Evolutionary conservation across 805 yeast species (phyloP).

Genomic region (Lachancea dasiensis): DNA sequence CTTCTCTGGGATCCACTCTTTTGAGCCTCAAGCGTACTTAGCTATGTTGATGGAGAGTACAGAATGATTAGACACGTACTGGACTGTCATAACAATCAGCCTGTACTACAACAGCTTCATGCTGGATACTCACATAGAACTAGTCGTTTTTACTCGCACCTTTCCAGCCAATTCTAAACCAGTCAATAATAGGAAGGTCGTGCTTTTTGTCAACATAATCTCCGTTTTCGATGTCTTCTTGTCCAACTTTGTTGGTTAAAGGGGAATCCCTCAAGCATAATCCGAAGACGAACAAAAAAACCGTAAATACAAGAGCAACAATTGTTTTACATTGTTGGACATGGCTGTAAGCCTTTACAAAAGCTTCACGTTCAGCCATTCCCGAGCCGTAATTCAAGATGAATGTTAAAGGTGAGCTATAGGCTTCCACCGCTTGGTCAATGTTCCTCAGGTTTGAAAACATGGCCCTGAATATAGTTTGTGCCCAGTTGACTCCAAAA

Average conservation of each 20-base stretch:
- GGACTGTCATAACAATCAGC: too few relatives aligned
- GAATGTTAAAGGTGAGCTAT: slow-evolving; percentile 49
- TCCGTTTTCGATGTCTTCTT: slow-evolving; percentile 25
- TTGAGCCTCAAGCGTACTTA: too few relatives aligned
- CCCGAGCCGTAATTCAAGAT: slow-evolving; percentile 51
- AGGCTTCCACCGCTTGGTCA: slow-evolving; percentile 41
- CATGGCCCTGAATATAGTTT: slow-evolving; percentile 44
- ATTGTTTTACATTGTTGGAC: slow-evolving; percentile 54
- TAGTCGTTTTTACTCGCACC: too few relatives aligned
- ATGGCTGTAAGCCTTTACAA: slow-evolving; percentile 52
- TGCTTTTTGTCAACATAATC: slow-evolving; percentile 16
- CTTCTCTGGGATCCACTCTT: too few relatives aligned
- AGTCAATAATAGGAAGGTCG: slow-evolving; percentile 20
- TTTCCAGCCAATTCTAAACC: too few relatives aligned
- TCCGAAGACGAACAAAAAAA: slow-evolving; percentile 22
- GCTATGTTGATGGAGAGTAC: too few relatives aligned
- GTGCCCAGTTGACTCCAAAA: slow-evolving; percentile 71
- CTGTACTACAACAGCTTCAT: too few relatives aligned
- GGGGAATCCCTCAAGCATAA: slow-evolving; percentile 25
- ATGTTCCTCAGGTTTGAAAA: slow-evolving; percentile 32
- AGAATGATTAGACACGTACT: too few relatives aligned
- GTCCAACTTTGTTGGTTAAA: slow-evolving; percentile 24
- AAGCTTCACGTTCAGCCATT: slow-evolving; percentile 51
- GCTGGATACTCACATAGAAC: too few relatives aligned
- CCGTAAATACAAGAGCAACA: slow-evolving; percentile 31